These are phyloP conservation scores for Penicillium sp. DNA, from an alignment of 2,329 filamentous ascomycete genomes.

Conservation along the genomic window DNA sequence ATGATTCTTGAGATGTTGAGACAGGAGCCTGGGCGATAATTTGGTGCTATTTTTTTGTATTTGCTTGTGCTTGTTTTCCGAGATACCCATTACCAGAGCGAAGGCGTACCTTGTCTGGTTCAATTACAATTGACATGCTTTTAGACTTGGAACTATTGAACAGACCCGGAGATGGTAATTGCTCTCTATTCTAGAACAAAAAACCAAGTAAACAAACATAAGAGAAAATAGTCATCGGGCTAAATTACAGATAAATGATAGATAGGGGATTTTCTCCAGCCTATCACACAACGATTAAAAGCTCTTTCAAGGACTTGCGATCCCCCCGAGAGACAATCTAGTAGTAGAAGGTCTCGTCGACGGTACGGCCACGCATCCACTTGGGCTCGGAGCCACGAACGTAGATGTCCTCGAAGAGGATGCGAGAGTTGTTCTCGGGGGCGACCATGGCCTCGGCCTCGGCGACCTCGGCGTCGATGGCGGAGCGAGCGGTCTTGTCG, in stretches of 20 bases:
- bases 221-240: conserved; percentile 34
- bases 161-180: conserved; percentile 21
- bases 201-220: conserved; percentile 27
- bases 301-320: conserved; percentile 14
- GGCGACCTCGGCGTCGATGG: conserved; percentile 88
- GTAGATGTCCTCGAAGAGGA: conserved; percentile 96
- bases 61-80: conserved; percentile 1
- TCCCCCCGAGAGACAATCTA: conserved; percentile 36
- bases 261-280: conserved; percentile 20
- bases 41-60: background rate
- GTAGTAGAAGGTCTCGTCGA: conserved; percentile 91
- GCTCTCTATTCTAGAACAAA: conserved; percentile 30
- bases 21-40: conserved; percentile 29
- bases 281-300: conserved; percentile 11
- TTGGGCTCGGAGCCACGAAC: conserved; percentile 82
- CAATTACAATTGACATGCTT: background rate
- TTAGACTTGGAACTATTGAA: background rate
- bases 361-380: conserved; percentile 82
- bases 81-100: conserved; percentile 22
- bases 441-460: conserved; percentile 83
- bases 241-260: conserved; percentile 43
- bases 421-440: conserved; percentile 77
- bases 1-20: conserved; percentile 45
- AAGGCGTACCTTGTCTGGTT: background rate
- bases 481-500: conserved; percentile 86